Evolutionary conservation across 2,329 filamentous ascomycete genomes (phyloP), one percentile per base, ranked within the genome.

Genomic region (Exophiala bonariae): DNA sequence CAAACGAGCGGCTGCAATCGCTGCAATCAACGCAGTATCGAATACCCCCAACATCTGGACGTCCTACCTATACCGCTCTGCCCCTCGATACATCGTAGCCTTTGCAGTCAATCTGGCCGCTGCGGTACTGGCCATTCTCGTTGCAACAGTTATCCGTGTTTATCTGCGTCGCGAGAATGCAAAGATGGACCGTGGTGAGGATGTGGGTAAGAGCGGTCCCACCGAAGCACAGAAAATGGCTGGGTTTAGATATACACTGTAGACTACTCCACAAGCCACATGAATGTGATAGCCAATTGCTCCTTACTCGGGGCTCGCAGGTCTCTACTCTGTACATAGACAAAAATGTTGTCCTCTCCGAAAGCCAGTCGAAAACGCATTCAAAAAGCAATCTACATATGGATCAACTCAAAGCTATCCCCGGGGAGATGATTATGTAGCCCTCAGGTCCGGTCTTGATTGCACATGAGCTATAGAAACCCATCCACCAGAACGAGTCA

Each of bases 11-110:
- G 81, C 85, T 0, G 86, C 85, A 0, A 65, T 91, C 5, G 87
- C 86, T 1, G 82, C 85, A 52, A 88, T 91, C 66, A 92, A 92
- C 61, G 83, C 83, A 1, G 74, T 88, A 4, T 80, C 78, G 16
- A 89, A 90, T 63, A 74, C 33, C 16, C 41, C 47, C 11, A 52
- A 52, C 35, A 58, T 60, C 31, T 61, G 57, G 58, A 52, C 50
- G 10, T 53, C 49, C 3, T 61, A 61, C 41, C 49, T 60, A n/a
- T 61, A 61, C 45, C 53, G 44, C 17, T 52, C 51, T 13, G 44
- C 54, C 8, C 59, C 59, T n/a, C 57, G 57, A 8, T 60, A 59
- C 35, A 44, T 60, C 7, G 46, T 55, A 7, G 59, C 59, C 2
- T 61, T 61, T 19, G 31, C 56, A 23, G 46, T 61, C 13, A 59